These are phyloP conservation scores for Porcisia hertigi DNA, from an alignment of 208 protist genomes.

Conservation along the genomic window DNA sequence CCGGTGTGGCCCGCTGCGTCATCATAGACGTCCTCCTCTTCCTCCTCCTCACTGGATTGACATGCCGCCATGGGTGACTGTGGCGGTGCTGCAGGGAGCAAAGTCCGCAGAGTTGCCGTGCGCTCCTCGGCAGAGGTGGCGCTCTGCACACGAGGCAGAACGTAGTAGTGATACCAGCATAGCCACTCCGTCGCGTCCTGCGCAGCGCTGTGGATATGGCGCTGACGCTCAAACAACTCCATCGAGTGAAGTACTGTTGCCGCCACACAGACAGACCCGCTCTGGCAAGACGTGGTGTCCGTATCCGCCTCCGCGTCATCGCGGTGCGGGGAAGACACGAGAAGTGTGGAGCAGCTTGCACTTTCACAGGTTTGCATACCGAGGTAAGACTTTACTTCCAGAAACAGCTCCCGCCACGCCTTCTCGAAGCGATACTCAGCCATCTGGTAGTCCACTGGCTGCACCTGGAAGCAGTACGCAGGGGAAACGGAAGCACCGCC, in stretches of 20 bases:
- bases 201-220: slow-evolving; percentile 36
- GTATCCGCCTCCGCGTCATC: not conserved
- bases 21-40: not conserved
- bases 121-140: slow-evolving; percentile 9
- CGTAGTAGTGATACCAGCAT: slow-evolving; percentile 32
- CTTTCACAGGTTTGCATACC: slow-evolving; percentile 23
- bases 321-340: not conserved
- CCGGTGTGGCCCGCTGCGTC: not conserved
- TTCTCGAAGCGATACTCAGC: slow-evolving; percentile 43
- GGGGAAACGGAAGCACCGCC: slow-evolving; percentile 2
- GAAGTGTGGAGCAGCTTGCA: not conserved
- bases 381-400: slow-evolving; percentile 37
- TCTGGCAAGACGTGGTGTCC: not conserved
- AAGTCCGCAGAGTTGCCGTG: not conserved
- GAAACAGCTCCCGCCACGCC: slow-evolving; percentile 50
- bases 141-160: slow-evolving; percentile 6
- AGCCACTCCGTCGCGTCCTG: slow-evolving; percentile 43
- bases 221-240: slow-evolving; percentile 65
- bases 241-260: slow-evolving; percentile 66
- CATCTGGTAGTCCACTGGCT: slow-evolving; percentile 50
- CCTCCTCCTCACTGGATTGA: no score
- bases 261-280: slow-evolving; percentile 49
- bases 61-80: not conserved
- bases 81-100: slow-evolving; percentile 2
- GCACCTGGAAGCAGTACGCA: slow-evolving; percentile 3